Evolutionary conservation across 148 eudicot species (phyloP).

Genomic region (Chenopodium berlandieri): DNA sequence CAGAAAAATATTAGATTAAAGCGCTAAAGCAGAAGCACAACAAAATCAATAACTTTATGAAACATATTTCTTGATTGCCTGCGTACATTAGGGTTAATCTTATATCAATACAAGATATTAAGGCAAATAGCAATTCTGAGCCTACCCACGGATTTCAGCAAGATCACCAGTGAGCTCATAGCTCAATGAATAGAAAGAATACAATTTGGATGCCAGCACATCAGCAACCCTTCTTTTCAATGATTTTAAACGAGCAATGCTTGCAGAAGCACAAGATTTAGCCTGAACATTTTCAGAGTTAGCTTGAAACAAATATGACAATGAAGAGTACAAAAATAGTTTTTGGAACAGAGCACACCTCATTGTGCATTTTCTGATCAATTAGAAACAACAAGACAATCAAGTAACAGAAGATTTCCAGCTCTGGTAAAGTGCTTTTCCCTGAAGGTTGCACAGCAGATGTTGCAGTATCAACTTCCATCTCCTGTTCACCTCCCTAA

Average conservation of each 20-base stretch:
- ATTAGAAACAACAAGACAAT: slow-evolving; percentile 73
- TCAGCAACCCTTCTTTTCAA: slow-evolving; percentile 78
- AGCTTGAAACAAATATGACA: slow-evolving; percentile 4
- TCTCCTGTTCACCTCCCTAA: slow-evolving; percentile 73
- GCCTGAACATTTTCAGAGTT: slow-evolving; percentile 44
- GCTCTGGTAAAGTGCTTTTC: slow-evolving; percentile 75
- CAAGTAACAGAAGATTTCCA: slow-evolving; percentile 83
- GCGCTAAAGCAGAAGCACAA: not conserved
- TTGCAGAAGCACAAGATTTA: slow-evolving; percentile 81
- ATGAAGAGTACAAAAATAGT: not conserved
- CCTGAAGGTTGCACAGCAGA: slow-evolving; percentile 59
- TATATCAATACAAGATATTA: not conserved
- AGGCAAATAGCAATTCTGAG: not conserved
- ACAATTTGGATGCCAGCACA: slow-evolving; percentile 81
- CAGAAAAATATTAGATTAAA: slow-evolving; percentile 12
- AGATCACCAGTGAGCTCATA: slow-evolving; percentile 85
- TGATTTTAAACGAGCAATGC: slow-evolving; percentile 80
- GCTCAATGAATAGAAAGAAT: slow-evolving; percentile 79
- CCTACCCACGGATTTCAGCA: slow-evolving; percentile 87
- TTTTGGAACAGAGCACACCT: slow-evolving; percentile 37
- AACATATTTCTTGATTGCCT: not conserved
- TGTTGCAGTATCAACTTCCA: slow-evolving; percentile 88
- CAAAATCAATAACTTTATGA: not conserved
- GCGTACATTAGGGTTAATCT: not conserved
- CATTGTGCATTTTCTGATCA: slow-evolving; percentile 71